Percentiles rank a stretch among this genome's conserved stretches.
These are phyloP conservation scores for Ampelocalamus luodianensis DNA, from an alignment of 176 grass and related monocot genomes.

Conservation along the genomic window DNA sequence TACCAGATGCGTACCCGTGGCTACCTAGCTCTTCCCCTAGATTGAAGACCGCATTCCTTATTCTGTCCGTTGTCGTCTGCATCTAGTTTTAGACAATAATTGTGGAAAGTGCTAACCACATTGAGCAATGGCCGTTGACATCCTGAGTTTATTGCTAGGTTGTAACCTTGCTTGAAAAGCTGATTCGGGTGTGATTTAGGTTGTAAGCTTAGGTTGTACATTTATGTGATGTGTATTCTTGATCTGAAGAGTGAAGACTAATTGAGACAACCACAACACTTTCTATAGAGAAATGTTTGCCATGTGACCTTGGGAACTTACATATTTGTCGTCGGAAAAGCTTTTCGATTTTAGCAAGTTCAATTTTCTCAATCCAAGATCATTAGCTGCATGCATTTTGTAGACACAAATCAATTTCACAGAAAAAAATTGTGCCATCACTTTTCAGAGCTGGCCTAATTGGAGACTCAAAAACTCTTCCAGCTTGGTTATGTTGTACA, in stretches of 20 bases:
- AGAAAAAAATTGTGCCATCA: background rate
- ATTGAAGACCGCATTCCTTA: slow-evolving; percentile 25
- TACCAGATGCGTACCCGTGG: slow-evolving; percentile 66
- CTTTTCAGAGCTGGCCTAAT: background rate
- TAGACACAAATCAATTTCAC: background rate
- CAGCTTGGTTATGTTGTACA: slow-evolving; percentile 10
- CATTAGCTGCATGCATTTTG: slow-evolving; percentile 5
- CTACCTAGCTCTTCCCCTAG: slow-evolving; percentile 51
- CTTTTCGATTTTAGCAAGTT: slow-evolving; percentile 12
- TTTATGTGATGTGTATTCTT: slow-evolving; percentile 22
- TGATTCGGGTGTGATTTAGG: background rate
- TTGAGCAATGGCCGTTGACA: background rate
- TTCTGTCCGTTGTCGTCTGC: slow-evolving; percentile 35
- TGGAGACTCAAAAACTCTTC: slow-evolving; percentile 16
- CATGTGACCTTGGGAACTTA: background rate
- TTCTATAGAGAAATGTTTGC: background rate
- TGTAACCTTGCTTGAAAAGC: slow-evolving; percentile 30
- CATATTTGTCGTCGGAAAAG: background rate
- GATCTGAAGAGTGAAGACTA: background rate
- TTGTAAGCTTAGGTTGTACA: slow-evolving; percentile 32
- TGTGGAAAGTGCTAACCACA: slow-evolving; percentile 20
- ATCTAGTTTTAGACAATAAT: slow-evolving; percentile 27
- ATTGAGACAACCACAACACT: background rate
- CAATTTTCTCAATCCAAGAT: background rate
- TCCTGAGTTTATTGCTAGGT: slow-evolving; percentile 9